Base-by-base conservation (phyloP, 208 protist genomes). In the Leishmania braziliensis region DNA sequence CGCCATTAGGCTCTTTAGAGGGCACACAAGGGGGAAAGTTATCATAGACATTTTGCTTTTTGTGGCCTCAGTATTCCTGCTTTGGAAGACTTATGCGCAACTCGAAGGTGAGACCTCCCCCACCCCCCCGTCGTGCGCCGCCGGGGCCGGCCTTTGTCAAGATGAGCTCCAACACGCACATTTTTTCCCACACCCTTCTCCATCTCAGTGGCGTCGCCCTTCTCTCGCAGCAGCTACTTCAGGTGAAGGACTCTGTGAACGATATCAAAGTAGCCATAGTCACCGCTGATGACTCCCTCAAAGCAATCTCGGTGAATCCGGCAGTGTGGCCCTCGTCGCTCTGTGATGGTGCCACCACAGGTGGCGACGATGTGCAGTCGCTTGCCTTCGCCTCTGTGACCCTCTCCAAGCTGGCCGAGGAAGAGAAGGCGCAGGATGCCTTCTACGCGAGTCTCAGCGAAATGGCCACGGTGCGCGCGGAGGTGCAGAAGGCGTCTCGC, bases 381-480 rank as follows among this genome's bases (percentile, higher is more conserved):
- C 71, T 81, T 8, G 43, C 78, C 63, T 83, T 77, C 50, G 82
- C 78, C 43, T 63, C 66, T 8, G 3, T 48, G 18, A 73, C 76
- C 16, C 74, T 60, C 23, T 70, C 51, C n/a, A 82, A 80, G 70
- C 63, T 77, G 63, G 63, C 20, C 36, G 79, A 78, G 51, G 66
- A 79, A 60, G 60, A 89, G 50, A 18, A 58, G 46, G n/a, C 29
- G 48, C 75, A 89, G 78, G 86, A 84, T 62, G 58, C 50, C 29
- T 46, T 70, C 51, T 80, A 84, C 72, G 54, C 82, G 5, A 23
- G 29, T 20, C 53, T 89, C 36, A 54, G n/a, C 0, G 86, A 89
- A 51, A 78, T 51, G 6, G 56, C 66, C 8, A n/a, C 0, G 14
- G 86, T 89, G 50, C 69, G 54, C 20, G 33, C 69, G 26, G 82